phyloP scores from a whole-genome alignment of 1,284 basidiomycete genomes.

The Ustilago curta region DNA sequence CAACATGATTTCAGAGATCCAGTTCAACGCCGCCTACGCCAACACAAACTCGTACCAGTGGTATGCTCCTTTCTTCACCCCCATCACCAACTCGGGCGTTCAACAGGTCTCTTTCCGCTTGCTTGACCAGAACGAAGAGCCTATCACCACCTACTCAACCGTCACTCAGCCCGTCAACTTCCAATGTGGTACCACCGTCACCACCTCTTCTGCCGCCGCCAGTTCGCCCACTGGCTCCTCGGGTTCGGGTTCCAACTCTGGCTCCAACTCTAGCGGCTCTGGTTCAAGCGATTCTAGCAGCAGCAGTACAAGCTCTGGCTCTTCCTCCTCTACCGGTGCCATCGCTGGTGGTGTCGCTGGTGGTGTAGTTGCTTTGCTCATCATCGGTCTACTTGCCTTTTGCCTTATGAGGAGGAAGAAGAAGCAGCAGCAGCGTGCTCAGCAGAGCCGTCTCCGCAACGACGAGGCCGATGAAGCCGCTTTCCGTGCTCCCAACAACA shows the following conservation, averaged over 20 bases:
- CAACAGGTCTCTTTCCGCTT: slow-evolving; percentile 32
- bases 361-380: slow-evolving; percentile 37
- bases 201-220: slow-evolving; percentile 18
- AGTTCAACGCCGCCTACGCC: slow-evolving; percentile 26
- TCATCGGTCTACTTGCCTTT: slow-evolving; percentile 38
- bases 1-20: slow-evolving; percentile 23
- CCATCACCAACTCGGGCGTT: slow-evolving; percentile 24
- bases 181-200: slow-evolving; percentile 39
- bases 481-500: slow-evolving; percentile 53
- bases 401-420: slow-evolving; percentile 46
- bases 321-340: slow-evolving; percentile 46
- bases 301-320: slow-evolving; percentile 25
- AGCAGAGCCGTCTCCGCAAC: slow-evolving; percentile 36
- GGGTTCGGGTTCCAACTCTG: slow-evolving; percentile 3
- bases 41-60: slow-evolving; percentile 23
- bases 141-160: slow-evolving; percentile 18
- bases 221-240: slow-evolving; percentile 16
- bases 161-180: slow-evolving; percentile 36
- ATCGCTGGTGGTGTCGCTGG: slow-evolving; percentile 56
- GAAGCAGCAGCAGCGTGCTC: slow-evolving; percentile 19
- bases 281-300: slow-evolving; percentile 10
- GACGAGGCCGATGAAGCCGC: slow-evolving; percentile 49
- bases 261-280: slow-evolving; percentile 10
- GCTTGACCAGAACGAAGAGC: slow-evolving; percentile 21
- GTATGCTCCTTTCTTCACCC: slow-evolving; percentile 29